These are phyloP conservation scores for Myxozyma udenii DNA, from an alignment of 805 yeast genomes.

Conservation along the genomic window DNA sequence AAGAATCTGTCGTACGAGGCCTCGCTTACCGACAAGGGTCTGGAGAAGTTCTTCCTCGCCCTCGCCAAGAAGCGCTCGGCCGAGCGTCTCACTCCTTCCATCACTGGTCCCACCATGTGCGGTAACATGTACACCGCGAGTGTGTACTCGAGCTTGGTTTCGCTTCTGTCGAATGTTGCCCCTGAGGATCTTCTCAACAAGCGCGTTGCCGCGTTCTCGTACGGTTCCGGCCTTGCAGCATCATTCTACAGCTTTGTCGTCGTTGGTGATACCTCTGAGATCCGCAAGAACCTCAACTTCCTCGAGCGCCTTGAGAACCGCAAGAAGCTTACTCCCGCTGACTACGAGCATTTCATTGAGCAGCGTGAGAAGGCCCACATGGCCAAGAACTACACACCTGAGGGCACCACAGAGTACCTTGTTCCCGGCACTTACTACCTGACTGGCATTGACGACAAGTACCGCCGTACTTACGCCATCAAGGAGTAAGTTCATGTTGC, in stretches of 20 bases:
- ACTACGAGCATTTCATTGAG: conserved; percentile 75
- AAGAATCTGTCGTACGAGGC: conserved; percentile 65
- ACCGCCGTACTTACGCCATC: conserved; percentile 73
- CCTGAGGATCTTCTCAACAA: conserved; percentile 71
- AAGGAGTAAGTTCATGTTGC: conserved; percentile 47
- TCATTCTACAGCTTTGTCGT: conserved; percentile 77
- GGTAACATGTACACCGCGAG: conserved; percentile 99
- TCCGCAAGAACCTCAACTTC: conserved; percentile 63
- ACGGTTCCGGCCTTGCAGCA: conserved; percentile 97
- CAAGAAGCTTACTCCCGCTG: conserved; percentile 63
- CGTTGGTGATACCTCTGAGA: conserved; percentile 71
- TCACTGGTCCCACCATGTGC: conserved; percentile 88
- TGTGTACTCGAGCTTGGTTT: conserved; percentile 79
- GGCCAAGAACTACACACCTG: conserved; percentile 73
- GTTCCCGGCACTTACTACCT: conserved; percentile 79
- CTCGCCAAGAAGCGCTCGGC: conserved; percentile 66
- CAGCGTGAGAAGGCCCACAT: conserved; percentile 88
- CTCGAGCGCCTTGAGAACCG: conserved; percentile 66
- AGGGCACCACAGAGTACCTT: conserved; percentile 71
- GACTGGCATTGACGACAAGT: conserved; percentile 78
- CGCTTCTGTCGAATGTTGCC: conserved; percentile 73
- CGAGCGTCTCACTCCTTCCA: conserved; percentile 72
- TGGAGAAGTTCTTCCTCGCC: conserved; percentile 82
- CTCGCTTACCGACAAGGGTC: conserved; percentile 70
- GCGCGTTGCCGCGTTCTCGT: conserved; percentile 89